A percentile compares a stretch with the other conserved stretches of the same genome.
Conservation (phyloP, 129 eudicot genomes). For the Flaveria linearis region DNA sequence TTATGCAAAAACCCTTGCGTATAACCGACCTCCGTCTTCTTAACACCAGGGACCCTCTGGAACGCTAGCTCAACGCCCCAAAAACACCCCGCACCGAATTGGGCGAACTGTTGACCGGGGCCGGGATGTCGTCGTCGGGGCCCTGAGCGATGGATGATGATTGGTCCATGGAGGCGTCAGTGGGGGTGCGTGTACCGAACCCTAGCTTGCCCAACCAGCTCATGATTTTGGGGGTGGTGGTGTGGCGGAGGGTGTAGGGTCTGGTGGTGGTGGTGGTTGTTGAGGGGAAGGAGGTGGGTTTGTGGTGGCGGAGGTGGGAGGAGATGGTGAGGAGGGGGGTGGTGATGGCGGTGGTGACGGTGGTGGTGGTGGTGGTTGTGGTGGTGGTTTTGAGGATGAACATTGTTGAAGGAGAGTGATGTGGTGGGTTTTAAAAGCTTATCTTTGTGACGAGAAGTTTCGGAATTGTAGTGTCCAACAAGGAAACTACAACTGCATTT, state of each 20-base stretch:
- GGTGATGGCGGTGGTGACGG: constrained; percentile 26
- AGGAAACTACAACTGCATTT: not conserved
- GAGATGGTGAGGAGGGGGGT: constrained; percentile 37
- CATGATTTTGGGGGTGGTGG: constrained; percentile 55
- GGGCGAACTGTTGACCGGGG: constrained; percentile 75
- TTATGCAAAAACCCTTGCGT: constrained; percentile 62
- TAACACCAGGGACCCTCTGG: constrained; percentile 84
- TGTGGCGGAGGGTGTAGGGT: constrained; percentile 30
- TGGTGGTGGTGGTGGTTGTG: constrained; percentile 39
- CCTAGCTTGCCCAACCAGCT: constrained; percentile 61
- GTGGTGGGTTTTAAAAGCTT: constrained; percentile 24
- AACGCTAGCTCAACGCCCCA: constrained; percentile 90
- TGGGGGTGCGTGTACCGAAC: constrained; percentile 53
- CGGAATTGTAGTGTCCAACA: not conserved
- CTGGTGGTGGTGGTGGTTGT: constrained; percentile 17
- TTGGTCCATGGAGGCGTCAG: constrained; percentile 42
- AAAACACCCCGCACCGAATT: constrained; percentile 90
- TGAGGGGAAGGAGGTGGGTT: constrained; percentile 26
- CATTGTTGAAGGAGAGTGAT: constrained; percentile 33
- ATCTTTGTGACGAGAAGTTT: constrained; percentile 26
- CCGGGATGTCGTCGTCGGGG: constrained; percentile 73
- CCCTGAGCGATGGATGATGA: constrained; percentile 60
- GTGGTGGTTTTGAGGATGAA: constrained; percentile 49
- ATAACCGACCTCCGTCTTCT: constrained; percentile 84
- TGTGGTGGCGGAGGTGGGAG: constrained; percentile 35